These are phyloP conservation scores for Aspergillus homomorphus DNA, from an alignment of 495 filamentous ascomycete genomes.

Conservation along the genomic window DNA sequence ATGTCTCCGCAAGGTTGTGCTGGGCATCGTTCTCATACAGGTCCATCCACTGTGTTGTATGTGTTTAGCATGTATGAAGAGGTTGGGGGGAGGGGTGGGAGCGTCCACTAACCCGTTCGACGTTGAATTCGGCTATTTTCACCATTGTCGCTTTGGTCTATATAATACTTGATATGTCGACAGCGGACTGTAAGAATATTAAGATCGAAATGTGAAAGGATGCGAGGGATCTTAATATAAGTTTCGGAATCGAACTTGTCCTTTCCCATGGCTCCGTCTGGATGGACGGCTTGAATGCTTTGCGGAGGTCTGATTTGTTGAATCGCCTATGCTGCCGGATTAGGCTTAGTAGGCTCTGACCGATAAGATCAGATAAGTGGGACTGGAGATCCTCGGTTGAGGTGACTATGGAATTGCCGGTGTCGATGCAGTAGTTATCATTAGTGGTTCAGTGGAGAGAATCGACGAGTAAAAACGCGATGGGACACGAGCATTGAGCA, in stretches of 20 bases:
- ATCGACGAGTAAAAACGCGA: too few relatives aligned
- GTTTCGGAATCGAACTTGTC: not conserved
- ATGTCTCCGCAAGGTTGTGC: slow-evolving; percentile 86
- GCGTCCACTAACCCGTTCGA: not conserved
- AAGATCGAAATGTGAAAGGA: not conserved
- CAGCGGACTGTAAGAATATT: too few relatives aligned
- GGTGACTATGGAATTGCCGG: too few relatives aligned
- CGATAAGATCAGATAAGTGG: too few relatives aligned
- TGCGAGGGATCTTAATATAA: not conserved
- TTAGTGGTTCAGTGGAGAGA: too few relatives aligned
- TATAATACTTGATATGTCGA: too few relatives aligned
- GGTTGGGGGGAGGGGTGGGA: not conserved
- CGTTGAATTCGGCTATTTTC: not conserved
- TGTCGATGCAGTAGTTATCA: too few relatives aligned
- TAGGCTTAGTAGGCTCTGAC: not conserved
- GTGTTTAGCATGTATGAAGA: not conserved
- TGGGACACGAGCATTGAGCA: too few relatives aligned
- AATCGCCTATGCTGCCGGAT: not conserved
- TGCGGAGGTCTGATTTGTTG: not conserved
- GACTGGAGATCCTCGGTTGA: too few relatives aligned
- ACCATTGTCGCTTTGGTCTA: not conserved
- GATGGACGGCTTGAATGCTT: not conserved
- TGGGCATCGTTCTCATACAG: slow-evolving; percentile 69
- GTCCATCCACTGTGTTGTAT: slow-evolving; percentile 75
- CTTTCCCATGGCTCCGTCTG: not conserved